Evolutionary conservation across 148 eudicot genomes (phyloP).

Genomic region (Tetragonia tetragonoides): DNA sequence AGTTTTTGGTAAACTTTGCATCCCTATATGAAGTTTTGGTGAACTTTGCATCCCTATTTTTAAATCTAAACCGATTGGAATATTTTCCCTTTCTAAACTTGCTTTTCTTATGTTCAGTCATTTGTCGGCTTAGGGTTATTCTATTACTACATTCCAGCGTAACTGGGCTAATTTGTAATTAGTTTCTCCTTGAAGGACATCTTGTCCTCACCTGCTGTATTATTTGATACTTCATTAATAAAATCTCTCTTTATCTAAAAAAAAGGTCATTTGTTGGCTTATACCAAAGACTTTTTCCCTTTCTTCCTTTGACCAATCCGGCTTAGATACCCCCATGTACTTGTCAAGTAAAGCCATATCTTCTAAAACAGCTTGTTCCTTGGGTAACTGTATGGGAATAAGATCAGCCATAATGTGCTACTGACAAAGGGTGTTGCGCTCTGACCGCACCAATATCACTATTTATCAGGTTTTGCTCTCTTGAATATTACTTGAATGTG

Average conservation of each 20-base stretch:
- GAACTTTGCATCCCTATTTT: background rate
- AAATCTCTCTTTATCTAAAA: too few relatives aligned
- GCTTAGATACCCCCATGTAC: too few relatives aligned
- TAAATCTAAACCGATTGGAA: background rate
- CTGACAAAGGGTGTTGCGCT: background rate
- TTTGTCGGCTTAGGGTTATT: background rate
- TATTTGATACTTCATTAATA: too few relatives aligned
- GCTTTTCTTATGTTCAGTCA: background rate
- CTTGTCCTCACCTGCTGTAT: too few relatives aligned
- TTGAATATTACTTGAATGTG: background rate
- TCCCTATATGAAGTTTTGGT: background rate
- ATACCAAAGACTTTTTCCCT: too few relatives aligned
- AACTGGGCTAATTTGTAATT: too few relatives aligned
- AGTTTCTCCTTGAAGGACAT: too few relatives aligned
- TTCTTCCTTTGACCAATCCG: too few relatives aligned
- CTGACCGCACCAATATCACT: background rate
- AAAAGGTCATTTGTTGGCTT: too few relatives aligned
- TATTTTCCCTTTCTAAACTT: background rate
- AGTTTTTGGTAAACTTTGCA: background rate
- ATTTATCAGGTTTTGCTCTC: background rate
- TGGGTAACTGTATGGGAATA: background rate
- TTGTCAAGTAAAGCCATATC: background rate
- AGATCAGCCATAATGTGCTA: background rate
- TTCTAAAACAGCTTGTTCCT: background rate
- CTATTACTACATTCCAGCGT: too few relatives aligned